Evolutionary conservation across 23 red algal species (phyloP).

Genomic region (Pyropia haitanensis): DNA sequence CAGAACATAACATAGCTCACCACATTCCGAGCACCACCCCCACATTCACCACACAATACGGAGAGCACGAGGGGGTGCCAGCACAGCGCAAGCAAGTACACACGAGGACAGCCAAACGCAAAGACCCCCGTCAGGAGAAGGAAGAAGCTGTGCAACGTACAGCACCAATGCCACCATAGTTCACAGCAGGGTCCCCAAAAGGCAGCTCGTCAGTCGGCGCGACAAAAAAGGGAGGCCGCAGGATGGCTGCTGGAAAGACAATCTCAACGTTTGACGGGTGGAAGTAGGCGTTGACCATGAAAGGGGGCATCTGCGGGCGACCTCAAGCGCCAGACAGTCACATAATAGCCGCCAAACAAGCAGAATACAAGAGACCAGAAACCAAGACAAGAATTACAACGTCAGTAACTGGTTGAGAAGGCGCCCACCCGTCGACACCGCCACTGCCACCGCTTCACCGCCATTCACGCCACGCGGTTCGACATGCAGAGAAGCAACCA

Average conservation of each 20-base stretch:
- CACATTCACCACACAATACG: background rate
- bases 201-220: slow-evolving; percentile 27
- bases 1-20: no score
- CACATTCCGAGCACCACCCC: background rate
- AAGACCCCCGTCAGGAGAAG: background rate
- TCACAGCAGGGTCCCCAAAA: slow-evolving; percentile 69
- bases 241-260: slow-evolving; percentile 78
- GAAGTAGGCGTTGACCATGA: slow-evolving; percentile 89
- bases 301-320: slow-evolving; percentile 61
- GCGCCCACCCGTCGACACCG: no score
- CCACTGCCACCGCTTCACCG: no score
- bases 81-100: background rate
- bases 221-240: slow-evolving; percentile 82
- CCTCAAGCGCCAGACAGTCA: background rate
- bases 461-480: no score
- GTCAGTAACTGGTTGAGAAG: no score
- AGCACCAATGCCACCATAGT: slow-evolving; percentile 83
- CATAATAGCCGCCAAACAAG: background rate
- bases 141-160: slow-evolving; percentile 15
- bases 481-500: no score
- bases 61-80: background rate
- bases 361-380: background rate
- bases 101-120: background rate
- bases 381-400: background rate
- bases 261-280: slow-evolving; percentile 66